Base-by-base conservation (phyloP, 768 basidiomycete species). In the Suillus variegatus region DNA sequence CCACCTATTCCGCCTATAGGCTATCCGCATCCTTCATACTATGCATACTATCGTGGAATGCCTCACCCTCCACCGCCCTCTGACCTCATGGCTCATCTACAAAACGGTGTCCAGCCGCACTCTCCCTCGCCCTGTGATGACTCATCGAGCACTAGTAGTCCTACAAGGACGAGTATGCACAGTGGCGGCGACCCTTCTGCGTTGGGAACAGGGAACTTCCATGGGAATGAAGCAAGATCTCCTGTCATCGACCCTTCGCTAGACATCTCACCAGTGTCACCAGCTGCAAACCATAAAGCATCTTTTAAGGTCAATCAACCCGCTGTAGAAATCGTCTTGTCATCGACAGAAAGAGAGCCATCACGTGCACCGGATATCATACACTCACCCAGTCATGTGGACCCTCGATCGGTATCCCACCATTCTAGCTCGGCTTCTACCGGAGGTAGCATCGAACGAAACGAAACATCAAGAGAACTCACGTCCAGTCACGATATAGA, bases 21-120 rank as follows among this genome's bases (percentile, higher is more conserved):
- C 61, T 84, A 82, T 65, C 73, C 77, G 20, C 76, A 60, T 47
- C 65, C 69, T 22, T 65, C 62, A 6, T 80, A 77, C 64, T 80
- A 80, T 62, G 81, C 83, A 6, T 85, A 86, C 70, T 87, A 88
- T 67, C 85, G 86, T 18, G 70, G 47, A 41, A 55, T 67, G 41
- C 71, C 79, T 70, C 67, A 70, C 28, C 47, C 67, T 1, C 69
- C 73, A 38, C 75, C 70, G 8, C 70, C 70, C 43, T 64, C 65
- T 25, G 69, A 75, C 14, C 52, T 67, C 41, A 28, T 64, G 9
- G 8, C 66, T 36, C 70, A 70, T 38, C 65, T 61, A 38, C 74
- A 76, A 46, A 75, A 75, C 4, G 66, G 72, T 44, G 54, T 74
- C 52, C 70, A 73, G 10, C 68, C 76, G 0, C 69, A 69, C 64